phyloP scores from a whole-genome alignment of 2,329 filamentous ascomycete genomes.

The Ophidiomyces ophidiicola region DNA sequence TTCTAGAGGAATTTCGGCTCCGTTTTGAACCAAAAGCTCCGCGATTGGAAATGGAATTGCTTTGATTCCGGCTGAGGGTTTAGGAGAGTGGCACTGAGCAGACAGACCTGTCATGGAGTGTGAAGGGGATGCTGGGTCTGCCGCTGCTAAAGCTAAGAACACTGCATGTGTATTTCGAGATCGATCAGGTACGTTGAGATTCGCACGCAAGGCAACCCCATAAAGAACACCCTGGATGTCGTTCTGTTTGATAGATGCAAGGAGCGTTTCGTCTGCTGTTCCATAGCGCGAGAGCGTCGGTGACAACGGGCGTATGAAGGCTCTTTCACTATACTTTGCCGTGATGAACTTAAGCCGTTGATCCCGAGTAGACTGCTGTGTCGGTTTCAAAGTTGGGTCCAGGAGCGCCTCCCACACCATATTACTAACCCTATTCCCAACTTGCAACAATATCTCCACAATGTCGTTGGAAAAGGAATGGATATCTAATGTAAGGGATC shows the following conservation, averaged over 20 bases:
- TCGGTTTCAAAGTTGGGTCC: constrained; percentile 60
- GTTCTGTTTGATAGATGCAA: constrained; percentile 91
- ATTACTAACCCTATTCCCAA: constrained; percentile 91
- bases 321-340: constrained; percentile 77
- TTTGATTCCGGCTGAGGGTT: constrained; percentile 29
- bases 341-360: constrained; percentile 92
- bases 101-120: constrained; percentile 9
- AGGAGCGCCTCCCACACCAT: constrained; percentile 90
- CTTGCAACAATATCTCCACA: constrained; percentile 77
- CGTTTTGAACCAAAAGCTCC: constrained; percentile 85
- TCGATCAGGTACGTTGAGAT: constrained; percentile 74
- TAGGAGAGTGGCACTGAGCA: constrained; percentile 25
- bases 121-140: constrained; percentile 69
- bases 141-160: constrained; percentile 81
- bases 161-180: constrained; percentile 80
- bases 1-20: constrained; percentile 66
- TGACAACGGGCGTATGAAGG: constrained; percentile 63
- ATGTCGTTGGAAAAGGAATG: constrained; percentile 95
- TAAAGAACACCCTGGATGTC: constrained; percentile 90
- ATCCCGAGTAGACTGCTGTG: constrained; percentile 67
- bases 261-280: constrained; percentile 72
- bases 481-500: constrained; percentile 87
- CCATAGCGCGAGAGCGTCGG: constrained; percentile 61
- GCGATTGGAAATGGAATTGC: constrained; percentile 70
- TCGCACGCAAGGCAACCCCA: constrained; percentile 72